Conservation (phyloP, 257 asterid genomes). For the Hygrophila difformis region DNA sequence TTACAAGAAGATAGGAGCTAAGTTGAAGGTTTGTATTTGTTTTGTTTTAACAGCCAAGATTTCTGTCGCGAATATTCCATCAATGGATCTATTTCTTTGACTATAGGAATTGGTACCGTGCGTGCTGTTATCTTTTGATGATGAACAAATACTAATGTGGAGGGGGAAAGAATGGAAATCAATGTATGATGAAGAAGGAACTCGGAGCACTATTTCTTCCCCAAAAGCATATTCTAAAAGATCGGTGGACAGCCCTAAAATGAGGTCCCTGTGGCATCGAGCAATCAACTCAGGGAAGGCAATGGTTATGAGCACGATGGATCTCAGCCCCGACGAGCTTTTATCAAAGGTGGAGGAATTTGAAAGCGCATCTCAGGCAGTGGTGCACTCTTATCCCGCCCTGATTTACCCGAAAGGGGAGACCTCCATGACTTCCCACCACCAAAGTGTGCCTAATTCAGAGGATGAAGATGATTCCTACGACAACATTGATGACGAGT, state of each 20-base stretch:
- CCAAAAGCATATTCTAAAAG: constrained; percentile 21
- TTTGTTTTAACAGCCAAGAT: constrained; percentile 5
- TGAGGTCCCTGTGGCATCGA: constrained; percentile 62
- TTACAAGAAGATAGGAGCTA: constrained; percentile 92
- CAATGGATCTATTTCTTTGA: constrained; percentile 17
- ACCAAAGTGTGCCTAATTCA: constrained; percentile 12
- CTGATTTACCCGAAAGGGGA: constrained; percentile 24
- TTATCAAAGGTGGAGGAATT: constrained; percentile 72
- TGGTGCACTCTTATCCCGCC: constrained; percentile 73
- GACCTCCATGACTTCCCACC: constrained; percentile 8
- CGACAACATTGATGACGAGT: constrained; percentile 21
- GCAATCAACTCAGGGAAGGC: constrained; percentile 80
- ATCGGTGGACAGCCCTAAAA: constrained; percentile 52
- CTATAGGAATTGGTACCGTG: constrained; percentile 91
- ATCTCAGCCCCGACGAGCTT: constrained; percentile 68
- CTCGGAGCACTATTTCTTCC: constrained; percentile 19
- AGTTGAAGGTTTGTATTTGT: constrained; percentile 55
- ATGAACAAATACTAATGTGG: constrained; percentile 89
- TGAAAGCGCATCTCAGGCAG: constrained; percentile 47
- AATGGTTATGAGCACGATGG: constrained; percentile 38
- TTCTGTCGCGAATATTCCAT: background rate
- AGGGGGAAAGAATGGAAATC: constrained; percentile 93
- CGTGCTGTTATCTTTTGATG: constrained; percentile 77
- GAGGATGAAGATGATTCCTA: constrained; percentile 26
- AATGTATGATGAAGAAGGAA: constrained; percentile 31